phyloP scores from a whole-genome alignment of 768 basidiomycete genomes.

The Pleurotus tuoliensis region DNA sequence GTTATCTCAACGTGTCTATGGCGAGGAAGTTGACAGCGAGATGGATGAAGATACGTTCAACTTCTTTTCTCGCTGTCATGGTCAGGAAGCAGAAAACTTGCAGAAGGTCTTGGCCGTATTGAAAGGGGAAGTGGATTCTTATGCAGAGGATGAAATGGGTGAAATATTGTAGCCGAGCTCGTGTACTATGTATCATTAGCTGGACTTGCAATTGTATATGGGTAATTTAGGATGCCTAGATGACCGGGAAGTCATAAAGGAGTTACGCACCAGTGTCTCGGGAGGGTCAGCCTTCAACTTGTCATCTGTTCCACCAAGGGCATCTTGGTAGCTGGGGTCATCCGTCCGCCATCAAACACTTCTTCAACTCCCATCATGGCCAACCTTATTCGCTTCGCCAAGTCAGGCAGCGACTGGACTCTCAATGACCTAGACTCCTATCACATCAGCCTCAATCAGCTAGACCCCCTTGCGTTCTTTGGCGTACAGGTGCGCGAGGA shows the following conservation, averaged over 20 bases:
- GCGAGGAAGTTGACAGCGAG: background rate
- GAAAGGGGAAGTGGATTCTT: background rate
- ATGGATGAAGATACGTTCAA: constrained; percentile 1
- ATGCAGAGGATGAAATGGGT: background rate
- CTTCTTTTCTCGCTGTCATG: background rate
- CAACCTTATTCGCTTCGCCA: constrained; percentile 18
- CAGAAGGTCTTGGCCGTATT: background rate
- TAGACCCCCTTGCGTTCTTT: constrained; percentile 19
- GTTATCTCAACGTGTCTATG: background rate
- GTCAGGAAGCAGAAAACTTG: background rate
- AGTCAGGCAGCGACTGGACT: constrained; percentile 24
- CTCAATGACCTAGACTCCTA: constrained; percentile 19
- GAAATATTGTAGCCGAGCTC: background rate
- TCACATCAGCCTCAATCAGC: constrained; percentile 18
- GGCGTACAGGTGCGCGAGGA: constrained; percentile 9
- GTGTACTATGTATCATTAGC: too few species aligned
- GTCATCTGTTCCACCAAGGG: background rate
- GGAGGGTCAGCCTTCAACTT: background rate
- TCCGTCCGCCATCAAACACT: background rate
- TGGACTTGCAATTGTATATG: too few species aligned
- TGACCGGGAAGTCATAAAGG: too few species aligned
- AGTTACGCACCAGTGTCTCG: background rate
- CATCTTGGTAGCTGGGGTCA: background rate
- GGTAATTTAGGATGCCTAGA: too few species aligned
- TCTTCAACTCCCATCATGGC: constrained; percentile 11